Percentiles rank a stretch among this genome's conserved stretches.
These are phyloP conservation scores for Solanum sitiens DNA, from an alignment of 257 asterid species.

Conservation along the genomic window DNA sequence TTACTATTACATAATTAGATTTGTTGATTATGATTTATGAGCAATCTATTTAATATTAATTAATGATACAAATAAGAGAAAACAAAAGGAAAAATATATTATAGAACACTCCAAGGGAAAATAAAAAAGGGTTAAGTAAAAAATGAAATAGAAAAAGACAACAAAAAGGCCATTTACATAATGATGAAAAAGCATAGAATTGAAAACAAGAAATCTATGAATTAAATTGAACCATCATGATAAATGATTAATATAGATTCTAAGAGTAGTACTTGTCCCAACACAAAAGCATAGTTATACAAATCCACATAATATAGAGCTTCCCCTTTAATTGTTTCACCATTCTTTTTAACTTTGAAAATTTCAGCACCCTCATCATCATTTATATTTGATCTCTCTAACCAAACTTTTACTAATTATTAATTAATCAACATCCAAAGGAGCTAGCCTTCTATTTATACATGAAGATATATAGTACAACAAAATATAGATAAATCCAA, in stretches of 20 bases:
- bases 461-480: neutral
- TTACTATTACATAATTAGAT: neutral
- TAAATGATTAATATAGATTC: neutral
- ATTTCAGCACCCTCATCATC: conserved; percentile 8
- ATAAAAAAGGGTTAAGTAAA: neutral
- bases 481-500: neutral
- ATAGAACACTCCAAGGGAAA: neutral
- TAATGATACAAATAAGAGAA: neutral
- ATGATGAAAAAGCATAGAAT: neutral
- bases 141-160: neutral
- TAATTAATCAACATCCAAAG: neutral
- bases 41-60: neutral
- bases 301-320: conserved; percentile 25
- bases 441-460: neutral
- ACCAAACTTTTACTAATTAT: neutral
- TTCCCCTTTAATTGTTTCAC: conserved; percentile 22
- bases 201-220: neutral
- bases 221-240: neutral
- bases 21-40: neutral
- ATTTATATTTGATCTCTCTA: neutral
- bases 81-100: neutral
- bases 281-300: conserved; percentile 23
- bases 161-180: neutral
- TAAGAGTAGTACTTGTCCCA: conserved; percentile 16
- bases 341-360: conserved; percentile 17